Evolutionary conservation across 148 eudicot genomes (phyloP).

Genomic region (Vaccinium myrtillus): DNA sequence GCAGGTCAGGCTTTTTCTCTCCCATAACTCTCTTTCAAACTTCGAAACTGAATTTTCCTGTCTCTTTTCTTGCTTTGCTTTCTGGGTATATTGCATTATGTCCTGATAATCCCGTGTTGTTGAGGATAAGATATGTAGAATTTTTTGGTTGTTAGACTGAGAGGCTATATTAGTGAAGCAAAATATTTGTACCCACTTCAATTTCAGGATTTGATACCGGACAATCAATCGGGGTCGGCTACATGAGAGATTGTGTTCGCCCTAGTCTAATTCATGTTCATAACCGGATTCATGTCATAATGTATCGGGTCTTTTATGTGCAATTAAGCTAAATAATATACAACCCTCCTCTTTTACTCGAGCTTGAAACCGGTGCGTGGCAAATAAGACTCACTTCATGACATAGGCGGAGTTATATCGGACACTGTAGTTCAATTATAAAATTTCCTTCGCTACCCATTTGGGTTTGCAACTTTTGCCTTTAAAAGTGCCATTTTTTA

Average conservation of each 20-base stretch:
- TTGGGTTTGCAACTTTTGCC: constrained; percentile 5
- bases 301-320: neutral
- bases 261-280: neutral
- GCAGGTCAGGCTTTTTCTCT: neutral
- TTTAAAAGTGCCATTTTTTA: neutral
- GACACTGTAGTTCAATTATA: neutral
- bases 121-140: neutral
- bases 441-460: neutral
- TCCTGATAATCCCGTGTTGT: neutral
- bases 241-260: neutral
- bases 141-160: neutral
- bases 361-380: neutral
- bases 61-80: neutral
- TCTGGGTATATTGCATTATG: neutral
- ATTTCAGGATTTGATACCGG: neutral
- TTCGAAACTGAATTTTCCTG: neutral
- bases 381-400: neutral
- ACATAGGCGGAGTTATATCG: neutral
- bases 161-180: neutral
- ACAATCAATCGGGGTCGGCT: neutral
- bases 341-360: neutral
- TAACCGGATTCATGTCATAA: neutral
- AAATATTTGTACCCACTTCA: neutral
- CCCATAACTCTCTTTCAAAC: neutral
- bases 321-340: neutral